These are phyloP conservation scores for Aspergillus nomiae DNA, from an alignment of 2,329 filamentous ascomycete species.

Conservation along the genomic window DNA sequence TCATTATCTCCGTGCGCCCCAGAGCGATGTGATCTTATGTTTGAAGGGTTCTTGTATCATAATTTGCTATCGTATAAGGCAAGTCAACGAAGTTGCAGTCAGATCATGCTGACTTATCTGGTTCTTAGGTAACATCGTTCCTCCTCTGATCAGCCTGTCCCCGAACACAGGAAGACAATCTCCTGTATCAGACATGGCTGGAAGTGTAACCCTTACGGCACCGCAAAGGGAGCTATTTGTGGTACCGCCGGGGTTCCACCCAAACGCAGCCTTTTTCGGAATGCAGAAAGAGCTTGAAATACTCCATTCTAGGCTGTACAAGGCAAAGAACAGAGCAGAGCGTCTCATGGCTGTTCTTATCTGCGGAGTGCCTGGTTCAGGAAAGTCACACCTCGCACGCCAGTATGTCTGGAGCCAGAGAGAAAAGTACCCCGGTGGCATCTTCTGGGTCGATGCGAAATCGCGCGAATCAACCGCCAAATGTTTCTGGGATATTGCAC, in stretches of 20 bases:
- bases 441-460: conserved; percentile 71
- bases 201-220: conserved; percentile 25
- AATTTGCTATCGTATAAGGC: conserved; percentile 5
- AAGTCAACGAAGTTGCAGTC: conserved; percentile 23
- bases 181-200: conserved; percentile 26
- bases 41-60: conserved; percentile 17
- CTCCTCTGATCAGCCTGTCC: conserved; percentile 21
- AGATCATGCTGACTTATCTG: conserved; percentile 35
- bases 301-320: conserved; percentile 62
- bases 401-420: conserved; percentile 67
- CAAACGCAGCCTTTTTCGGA: conserved; percentile 65
- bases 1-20: not conserved
- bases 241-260: conserved; percentile 60
- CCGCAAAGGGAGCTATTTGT: conserved; percentile 41
- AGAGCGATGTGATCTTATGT: not conserved
- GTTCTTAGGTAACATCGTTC: conserved; percentile 35
- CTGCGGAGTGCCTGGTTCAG: conserved; percentile 65
- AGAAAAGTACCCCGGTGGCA: conserved; percentile 62
- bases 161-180: conserved; percentile 29
- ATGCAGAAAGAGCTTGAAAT: conserved; percentile 60
- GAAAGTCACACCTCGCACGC: conserved; percentile 69
- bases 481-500: conserved; percentile 68
- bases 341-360: conserved; percentile 67
- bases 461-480: conserved; percentile 60
- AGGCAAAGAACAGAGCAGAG: conserved; percentile 57